Evolutionary conservation across 805 yeast genomes (phyloP).

Genomic region (Starmerella khaoyaiensis): DNA sequence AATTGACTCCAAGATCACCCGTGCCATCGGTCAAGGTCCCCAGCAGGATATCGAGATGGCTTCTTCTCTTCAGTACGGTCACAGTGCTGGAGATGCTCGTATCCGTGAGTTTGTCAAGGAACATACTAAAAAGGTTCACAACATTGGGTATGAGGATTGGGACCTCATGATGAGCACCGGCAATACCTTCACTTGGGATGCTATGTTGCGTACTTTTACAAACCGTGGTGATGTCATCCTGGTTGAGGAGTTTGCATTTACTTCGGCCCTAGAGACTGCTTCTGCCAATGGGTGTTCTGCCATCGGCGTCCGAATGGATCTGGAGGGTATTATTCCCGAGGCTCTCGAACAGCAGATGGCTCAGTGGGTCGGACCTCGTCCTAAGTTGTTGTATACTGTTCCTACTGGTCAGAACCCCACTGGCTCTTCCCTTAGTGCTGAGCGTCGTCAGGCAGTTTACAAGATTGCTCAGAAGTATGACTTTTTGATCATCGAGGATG

Average conservation of each 20-base stretch:
- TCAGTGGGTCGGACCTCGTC: conserved; percentile 49
- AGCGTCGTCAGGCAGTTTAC: conserved; percentile 68
- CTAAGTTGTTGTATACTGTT: conserved; percentile 78
- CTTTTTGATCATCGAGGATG: conserved; percentile 80
- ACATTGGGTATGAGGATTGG: conserved; percentile 55
- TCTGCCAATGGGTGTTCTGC: conserved; percentile 55
- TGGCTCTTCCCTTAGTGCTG: conserved; percentile 66
- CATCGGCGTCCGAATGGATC: conserved; percentile 68
- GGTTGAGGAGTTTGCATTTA: conserved; percentile 70
- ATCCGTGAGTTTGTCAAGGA: conserved; percentile 53
- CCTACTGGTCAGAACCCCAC: conserved; percentile 98
- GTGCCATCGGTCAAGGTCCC: conserved; percentile 29
- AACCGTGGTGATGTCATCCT: conserved; percentile 71
- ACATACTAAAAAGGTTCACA: conserved; percentile 41
- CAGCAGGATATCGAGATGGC: conserved; percentile 50
- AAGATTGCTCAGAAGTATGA: conserved; percentile 74
- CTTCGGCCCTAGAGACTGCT: conserved; percentile 75
- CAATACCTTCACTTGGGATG: conserved; percentile 84
- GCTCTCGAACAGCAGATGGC: conserved; percentile 47
- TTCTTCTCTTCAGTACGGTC: conserved; percentile 85
- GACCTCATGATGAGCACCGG: conserved; percentile 59
- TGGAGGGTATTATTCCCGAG: conserved; percentile 63
- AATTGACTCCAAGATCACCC: conserved; percentile 24
- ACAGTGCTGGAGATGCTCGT: conserved; percentile 68
- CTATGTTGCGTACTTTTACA: conserved; percentile 63